Evolutionary conservation across 2,329 filamentous ascomycete genomes (phyloP), one percentile per base, ranked within the genome.

Genomic region (Fusarium keratoplasticum): DNA sequence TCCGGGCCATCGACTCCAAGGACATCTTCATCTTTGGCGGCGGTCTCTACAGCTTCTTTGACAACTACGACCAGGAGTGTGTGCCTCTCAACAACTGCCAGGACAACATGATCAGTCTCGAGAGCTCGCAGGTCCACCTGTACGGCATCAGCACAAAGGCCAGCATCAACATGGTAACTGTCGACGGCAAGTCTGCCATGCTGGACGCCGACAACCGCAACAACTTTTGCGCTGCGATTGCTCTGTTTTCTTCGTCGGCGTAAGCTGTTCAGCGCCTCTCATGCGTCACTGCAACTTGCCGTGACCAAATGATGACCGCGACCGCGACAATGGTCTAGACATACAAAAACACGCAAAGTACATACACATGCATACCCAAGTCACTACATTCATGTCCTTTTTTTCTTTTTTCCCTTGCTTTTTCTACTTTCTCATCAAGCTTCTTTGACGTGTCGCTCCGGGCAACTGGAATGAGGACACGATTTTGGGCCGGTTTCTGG

Each of bases 11-110:
- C 64, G 88, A 92, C 81, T 94, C 92, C 4, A 87, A 86, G 11
- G 89, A 94, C 70, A 81, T 95, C 20, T 90, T 89, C 79, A 83
- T 95, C 77, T 94, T 92, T 79, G 93, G 94, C 54, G 92, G 89
- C 6, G 94, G 94, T 29, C 84, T 95, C 68, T 96, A 96, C 87
- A 92, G 89, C 74, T 96, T 96, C 89, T 96, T 95, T 79, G 89
- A 96, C 82, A 94, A 95, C 86, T 96, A 96, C 83, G 85, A 84
- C 40, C 92, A 95, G 82, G 86, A 87, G 20, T 96, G 94, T 77
- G 87, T 95, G 83, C 40, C 47, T n/a, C 87, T 87, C 11, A 88
- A 93, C 80, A 89, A 88, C 74, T 96, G 94, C 85, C 94, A 96
- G 83, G 87, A 91, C 67, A 92, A 95, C 83, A 95, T 96, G 84